These are phyloP conservation scores for Umbelopsis sp. DNA, from an alignment of 371 early-diverging fungal genomes.

Conservation along the genomic window DNA sequence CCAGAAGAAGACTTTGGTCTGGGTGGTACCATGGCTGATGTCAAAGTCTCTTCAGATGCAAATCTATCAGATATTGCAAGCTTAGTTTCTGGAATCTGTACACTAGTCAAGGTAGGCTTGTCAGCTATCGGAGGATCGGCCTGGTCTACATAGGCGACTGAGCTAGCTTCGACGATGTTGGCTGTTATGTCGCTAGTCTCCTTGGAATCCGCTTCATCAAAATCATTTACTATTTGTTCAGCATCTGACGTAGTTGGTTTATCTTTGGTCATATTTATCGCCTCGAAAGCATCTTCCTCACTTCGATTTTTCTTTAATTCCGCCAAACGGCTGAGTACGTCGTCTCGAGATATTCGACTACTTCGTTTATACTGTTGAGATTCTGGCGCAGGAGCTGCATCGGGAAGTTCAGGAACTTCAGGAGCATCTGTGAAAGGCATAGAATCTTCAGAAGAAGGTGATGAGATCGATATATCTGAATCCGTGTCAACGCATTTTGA, in stretches of 20 bases:
- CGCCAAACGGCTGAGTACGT: conserved; percentile 5
- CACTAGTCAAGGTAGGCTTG: background rate
- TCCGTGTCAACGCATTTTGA: conserved; percentile 13
- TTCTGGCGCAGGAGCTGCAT: background rate
- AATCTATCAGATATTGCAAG: no score
- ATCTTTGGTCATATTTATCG: background rate
- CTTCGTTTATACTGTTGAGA: background rate
- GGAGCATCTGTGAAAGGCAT: conserved; percentile 8
- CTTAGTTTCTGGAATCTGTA: no score
- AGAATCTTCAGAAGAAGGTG: conserved; percentile 9
- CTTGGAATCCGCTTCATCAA: background rate
- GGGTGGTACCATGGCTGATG: no score
- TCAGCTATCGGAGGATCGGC: background rate
- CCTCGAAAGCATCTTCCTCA: background rate
- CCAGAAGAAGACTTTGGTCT: no score
- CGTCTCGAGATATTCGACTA: conserved; percentile 8
- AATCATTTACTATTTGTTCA: background rate
- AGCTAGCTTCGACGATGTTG: background rate
- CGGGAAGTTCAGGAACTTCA: background rate
- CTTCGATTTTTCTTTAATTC: conserved; percentile 3
- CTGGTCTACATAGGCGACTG: background rate
- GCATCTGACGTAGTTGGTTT: background rate
- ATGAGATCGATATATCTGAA: conserved; percentile 9
- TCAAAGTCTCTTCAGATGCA: no score
- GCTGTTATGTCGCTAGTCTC: background rate